Conservation (phyloP, 2,329 filamentous ascomycete species). For the Teratosphaeria zuluensis region DNA sequence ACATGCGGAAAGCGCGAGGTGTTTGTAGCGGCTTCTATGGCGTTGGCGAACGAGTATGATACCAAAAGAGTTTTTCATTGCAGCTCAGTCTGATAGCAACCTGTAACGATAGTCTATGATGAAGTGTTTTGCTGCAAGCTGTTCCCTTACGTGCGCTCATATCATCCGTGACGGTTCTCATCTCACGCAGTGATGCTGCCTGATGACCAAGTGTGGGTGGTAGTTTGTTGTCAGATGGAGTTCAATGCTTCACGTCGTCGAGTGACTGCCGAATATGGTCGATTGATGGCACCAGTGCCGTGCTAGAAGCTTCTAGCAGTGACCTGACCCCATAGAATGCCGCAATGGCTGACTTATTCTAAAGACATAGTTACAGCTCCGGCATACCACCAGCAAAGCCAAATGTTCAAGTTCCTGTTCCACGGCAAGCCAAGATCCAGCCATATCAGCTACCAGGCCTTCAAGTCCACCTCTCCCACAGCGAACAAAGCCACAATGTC, state of each 20-base stretch:
- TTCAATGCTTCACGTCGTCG: too few species aligned
- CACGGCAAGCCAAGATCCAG: neutral
- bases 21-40: neutral
- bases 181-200: too few species aligned
- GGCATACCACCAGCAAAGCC: neutral
- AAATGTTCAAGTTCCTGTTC: neutral
- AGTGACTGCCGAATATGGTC: too few species aligned
- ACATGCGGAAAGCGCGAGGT: neutral
- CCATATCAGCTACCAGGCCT: neutral
- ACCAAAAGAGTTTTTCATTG: neutral
- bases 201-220: too few species aligned
- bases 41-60: neutral
- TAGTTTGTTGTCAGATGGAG: too few species aligned
- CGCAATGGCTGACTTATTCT: neutral
- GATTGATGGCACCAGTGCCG: neutral
- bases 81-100: neutral
- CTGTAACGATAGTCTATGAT: neutral
- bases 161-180: neutral
- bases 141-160: neutral
- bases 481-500: neutral
- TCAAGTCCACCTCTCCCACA: neutral
- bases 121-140: neutral
- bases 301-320: neutral
- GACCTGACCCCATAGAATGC: neutral
- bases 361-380: neutral